Base-by-base conservation (phyloP, 2,329 filamentous ascomycete genomes). In the Epichloe uncinata region DNA sequence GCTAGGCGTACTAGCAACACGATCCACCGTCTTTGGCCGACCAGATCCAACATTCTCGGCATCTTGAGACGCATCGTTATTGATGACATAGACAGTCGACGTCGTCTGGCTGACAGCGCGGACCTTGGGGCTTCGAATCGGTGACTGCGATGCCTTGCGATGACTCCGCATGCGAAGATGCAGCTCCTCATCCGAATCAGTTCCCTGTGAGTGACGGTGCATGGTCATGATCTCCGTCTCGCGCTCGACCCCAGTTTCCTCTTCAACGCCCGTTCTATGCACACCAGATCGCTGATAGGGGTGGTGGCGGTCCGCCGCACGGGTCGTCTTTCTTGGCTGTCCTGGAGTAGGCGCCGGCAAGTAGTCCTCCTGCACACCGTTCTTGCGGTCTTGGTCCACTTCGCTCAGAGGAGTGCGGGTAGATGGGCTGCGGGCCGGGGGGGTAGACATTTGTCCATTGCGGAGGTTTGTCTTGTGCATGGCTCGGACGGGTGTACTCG, bases 281-380 rank as follows among this genome's bases (percentile, higher is more conserved):
- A 69, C 63, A 56, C 73, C 66, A 22, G 74, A 76, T 50, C 82
- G 76, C 47, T 80, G 69, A 66, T 90, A 86, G 11, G 84, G 81
- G 64, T 90, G 79, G 57, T 87, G 84, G 26, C 84, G 80, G 59
- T 90, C 87, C 52, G 81, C 77, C 52, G 81, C 77, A 50, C 87
- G 82, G 56, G 82, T 84, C 15, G 85, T 85, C 74, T 98, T 97
- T 54, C 93, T 82, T 30, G 93, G 93, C 65, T 98, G 93, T 2
- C 93, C 93, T 0, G 93, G 93, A 4, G 93, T 98, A 3, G 93
- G 93, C 0, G 90, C 91, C 3, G 93, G 93, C 5, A 98, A 78
- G 59, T 94, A 94, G 63, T 96, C 90, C 56, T 96, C 89, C 61
- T 87, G 79, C n/a, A 81, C 76, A 46, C 79, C 77, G 57, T 78